Percentiles rank a stretch among this genome's conserved stretches.
phyloP scores from a whole-genome alignment of 2,329 filamentous ascomycete genomes.

The Pseudogymnoascus sp. region DNA sequence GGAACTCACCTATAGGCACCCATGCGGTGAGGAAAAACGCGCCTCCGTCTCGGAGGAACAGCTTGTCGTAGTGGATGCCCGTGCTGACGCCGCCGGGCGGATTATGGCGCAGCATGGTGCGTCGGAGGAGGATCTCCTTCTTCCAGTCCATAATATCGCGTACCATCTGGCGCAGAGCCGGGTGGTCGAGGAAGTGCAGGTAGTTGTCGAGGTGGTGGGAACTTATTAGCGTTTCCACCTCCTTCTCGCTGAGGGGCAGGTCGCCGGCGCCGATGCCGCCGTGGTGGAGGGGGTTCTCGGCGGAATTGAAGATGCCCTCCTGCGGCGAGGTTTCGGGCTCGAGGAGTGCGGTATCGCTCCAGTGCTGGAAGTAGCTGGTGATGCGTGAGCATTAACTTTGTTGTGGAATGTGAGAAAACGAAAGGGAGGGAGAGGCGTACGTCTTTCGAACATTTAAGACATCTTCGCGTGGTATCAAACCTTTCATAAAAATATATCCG shows the following conservation, averaged over 20 bases:
- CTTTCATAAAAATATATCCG: not conserved
- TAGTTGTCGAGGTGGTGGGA: not conserved
- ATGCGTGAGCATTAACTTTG: not conserved
- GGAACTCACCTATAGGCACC: slow-evolving; percentile 42
- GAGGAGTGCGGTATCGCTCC: slow-evolving; percentile 49
- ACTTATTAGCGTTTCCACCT: not conserved
- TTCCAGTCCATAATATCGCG: slow-evolving; percentile 46
- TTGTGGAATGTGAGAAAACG: not conserved
- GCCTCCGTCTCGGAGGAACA: slow-evolving; percentile 42
- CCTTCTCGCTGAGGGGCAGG: not conserved
- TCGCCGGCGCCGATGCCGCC: slow-evolving; percentile 3
- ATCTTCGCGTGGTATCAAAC: not conserved
- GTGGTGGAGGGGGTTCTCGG: slow-evolving; percentile 12
- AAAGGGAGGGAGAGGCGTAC: not conserved
- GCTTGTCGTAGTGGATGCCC: slow-evolving; percentile 47
- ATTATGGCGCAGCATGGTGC: slow-evolving; percentile 42
- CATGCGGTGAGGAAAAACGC: slow-evolving; percentile 42
- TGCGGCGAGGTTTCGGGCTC: slow-evolving; percentile 44
- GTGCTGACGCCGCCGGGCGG: slow-evolving; percentile 43
- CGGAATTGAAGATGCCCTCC: slow-evolving; percentile 45
- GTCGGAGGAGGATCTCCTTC: slow-evolving; percentile 37
- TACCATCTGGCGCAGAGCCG: slow-evolving; percentile 41
- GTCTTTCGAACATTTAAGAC: not conserved
- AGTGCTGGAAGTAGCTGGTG: slow-evolving; percentile 42
- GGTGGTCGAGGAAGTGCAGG: slow-evolving; percentile 29